A percentile compares a stretch with the other conserved stretches of the same genome.
These are phyloP conservation scores for Gaultheria prostrata DNA, from an alignment of 148 eudicot genomes.

Conservation along the genomic window DNA sequence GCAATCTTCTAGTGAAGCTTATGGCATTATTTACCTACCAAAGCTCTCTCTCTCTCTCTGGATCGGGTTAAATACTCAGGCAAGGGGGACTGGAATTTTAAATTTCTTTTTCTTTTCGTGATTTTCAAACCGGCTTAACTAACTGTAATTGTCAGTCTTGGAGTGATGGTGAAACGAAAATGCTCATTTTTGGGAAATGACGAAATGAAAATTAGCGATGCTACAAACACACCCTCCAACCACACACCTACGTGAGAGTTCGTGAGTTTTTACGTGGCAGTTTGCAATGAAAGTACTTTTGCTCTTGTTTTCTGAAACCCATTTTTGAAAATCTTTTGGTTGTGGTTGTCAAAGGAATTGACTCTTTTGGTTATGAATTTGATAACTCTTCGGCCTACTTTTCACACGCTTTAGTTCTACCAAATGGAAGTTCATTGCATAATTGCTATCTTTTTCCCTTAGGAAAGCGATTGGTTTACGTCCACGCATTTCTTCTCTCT, in stretches of 20 bases:
- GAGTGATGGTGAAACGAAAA: not conserved
- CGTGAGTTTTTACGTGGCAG: too few relatives aligned
- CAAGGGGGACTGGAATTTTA: not conserved
- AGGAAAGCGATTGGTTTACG: conserved; percentile 5
- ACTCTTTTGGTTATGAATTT: conserved; percentile 2
- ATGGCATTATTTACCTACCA: not conserved
- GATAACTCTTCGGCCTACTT: conserved; percentile 17
- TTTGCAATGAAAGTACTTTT: not conserved
- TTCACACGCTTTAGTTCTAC: not conserved
- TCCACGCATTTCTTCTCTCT: not conserved
- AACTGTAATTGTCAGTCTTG: not conserved
- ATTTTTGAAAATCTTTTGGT: not conserved
- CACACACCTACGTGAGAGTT: too few relatives aligned
- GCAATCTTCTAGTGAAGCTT: not conserved
- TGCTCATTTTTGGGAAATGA: not conserved
- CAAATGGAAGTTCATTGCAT: not conserved
- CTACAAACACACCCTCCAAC: too few relatives aligned
- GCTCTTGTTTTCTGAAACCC: not conserved
- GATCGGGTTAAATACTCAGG: not conserved
- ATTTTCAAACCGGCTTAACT: not conserved
- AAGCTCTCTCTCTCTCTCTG: not conserved
- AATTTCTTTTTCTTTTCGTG: not conserved
- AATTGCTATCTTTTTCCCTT: not conserved
- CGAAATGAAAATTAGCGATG: not conserved
- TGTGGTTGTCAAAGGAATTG: not conserved